Evolutionary conservation across 106 monocot genomes (phyloP), one percentile per base, ranked within the genome.

Genomic region (Narthecium ossifragum): DNA sequence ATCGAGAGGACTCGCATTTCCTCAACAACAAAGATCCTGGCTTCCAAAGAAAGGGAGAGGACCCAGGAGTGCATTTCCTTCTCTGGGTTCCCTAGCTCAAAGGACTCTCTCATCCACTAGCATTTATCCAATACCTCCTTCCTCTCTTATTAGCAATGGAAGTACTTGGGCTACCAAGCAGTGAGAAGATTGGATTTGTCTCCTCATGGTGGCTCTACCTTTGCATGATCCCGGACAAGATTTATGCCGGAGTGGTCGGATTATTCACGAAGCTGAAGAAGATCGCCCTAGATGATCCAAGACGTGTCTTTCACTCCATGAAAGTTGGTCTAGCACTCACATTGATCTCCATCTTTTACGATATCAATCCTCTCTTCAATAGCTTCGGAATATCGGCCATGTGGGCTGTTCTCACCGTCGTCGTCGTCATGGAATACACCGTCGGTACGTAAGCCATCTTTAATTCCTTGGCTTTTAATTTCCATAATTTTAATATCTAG

Each of bases 181-280:
- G 43, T 43, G 43, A 43, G 43, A 43, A 43, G 43, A 18, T 43
- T 43, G 10, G 43, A 43, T 43, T 43, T n/a, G n/a, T n/a, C 43
- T 43, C 6, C 18, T 13, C 12, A 43, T 43, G 43, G 43, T 43
- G 6, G 43, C 18, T 18, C 12, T 43, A 3, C 12, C 18, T 43
- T 18, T 17, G 14, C 9, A 43, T 18, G 17, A 43, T 1, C 43
- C 18, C 18, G 43, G 12, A 43, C 9, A 43, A 43, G 43, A 13
- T 43, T 18, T 18, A 43, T 13, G 43, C 11, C 14, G 18, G 1
- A 15, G 39, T 39, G 39, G 15, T 39, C 39, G 15, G 9, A 15
- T 39, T 39, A 15, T 39, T 39, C 39, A 39, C 9, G 39, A 39
- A 43, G 43, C 17, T 43, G 43, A 17, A 43, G 12, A 43, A 43